Conservation (phyloP, 345 rosid species). For the Balakata baccata region DNA sequence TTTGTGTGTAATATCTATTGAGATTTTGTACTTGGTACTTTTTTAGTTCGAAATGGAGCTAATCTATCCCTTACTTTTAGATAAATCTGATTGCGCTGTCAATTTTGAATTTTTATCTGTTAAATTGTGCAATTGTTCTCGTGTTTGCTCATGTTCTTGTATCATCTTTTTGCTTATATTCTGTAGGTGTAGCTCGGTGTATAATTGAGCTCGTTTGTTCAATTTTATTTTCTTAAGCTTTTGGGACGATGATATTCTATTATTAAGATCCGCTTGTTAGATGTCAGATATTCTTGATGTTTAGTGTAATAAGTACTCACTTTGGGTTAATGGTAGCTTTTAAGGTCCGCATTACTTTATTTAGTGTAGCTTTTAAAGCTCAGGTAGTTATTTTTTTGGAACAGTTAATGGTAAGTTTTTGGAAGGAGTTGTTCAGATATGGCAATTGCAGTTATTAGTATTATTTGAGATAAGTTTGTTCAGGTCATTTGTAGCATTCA, state of each 20-base stretch:
- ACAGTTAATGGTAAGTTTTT: not conserved
- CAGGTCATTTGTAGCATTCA: slow-evolving; percentile 17
- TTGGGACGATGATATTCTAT: not conserved
- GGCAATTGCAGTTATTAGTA: slow-evolving; percentile 15
- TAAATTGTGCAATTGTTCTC: slow-evolving; percentile 5
- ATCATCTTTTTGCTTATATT: not conserved
- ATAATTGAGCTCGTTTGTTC: slow-evolving; percentile 2
- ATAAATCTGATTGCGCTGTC: slow-evolving; percentile 5
- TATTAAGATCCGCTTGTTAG: not conserved
- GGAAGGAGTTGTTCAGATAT: slow-evolving; percentile 9
- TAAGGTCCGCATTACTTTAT: not conserved
- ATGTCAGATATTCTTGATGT: not conserved
- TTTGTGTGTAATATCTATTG: not conserved
- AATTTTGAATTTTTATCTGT: slow-evolving; percentile 16
- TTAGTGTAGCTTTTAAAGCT: not conserved
- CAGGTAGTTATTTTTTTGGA: not conserved
- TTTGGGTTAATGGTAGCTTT: too few species aligned
- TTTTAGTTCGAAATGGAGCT: slow-evolving; percentile 5
- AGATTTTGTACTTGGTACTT: not conserved
- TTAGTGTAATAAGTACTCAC: not conserved
- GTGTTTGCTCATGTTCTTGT: not conserved
- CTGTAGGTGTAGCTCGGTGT: not conserved
- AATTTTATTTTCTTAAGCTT: not conserved
- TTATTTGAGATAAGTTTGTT: slow-evolving; percentile 12
- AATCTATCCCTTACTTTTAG: not conserved